phyloP scores from a whole-genome alignment of 2,329 filamentous ascomycete genomes.

The Cladosporium sp. region DNA sequence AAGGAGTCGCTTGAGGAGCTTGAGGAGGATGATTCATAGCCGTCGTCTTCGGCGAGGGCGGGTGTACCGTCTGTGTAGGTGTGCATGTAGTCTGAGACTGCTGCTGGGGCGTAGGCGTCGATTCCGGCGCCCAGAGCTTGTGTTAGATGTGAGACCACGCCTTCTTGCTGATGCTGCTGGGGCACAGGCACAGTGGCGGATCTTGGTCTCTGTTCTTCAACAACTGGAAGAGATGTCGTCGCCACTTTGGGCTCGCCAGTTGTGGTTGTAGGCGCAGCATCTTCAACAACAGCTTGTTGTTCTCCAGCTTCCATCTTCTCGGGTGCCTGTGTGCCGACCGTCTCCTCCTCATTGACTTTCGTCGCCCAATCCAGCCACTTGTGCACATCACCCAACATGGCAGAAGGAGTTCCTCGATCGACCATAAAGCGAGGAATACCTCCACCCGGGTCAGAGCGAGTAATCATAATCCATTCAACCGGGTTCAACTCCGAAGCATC shows the following conservation, averaged over 20 bases:
- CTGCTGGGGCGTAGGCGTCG: constrained; percentile 37
- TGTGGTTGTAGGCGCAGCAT: background rate
- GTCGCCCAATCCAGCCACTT: constrained; percentile 80
- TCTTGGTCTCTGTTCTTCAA: background rate
- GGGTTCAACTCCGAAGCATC: constrained; percentile 59
- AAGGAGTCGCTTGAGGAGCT: constrained; percentile 38
- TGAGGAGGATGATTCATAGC: constrained; percentile 26
- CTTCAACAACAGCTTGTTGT: background rate
- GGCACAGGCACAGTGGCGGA: constrained; percentile 18
- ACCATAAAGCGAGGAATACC: constrained; percentile 88
- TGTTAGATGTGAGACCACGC: constrained; percentile 34
- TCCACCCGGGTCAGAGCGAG: constrained; percentile 82
- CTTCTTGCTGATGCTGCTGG: constrained; percentile 25
- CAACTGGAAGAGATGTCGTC: background rate
- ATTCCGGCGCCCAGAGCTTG: constrained; percentile 34
- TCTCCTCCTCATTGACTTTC: constrained; percentile 8
- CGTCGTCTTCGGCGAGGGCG: constrained; percentile 14
- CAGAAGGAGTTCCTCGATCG: constrained; percentile 80
- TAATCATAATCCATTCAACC: constrained; percentile 92
- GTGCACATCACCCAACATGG: constrained; percentile 74
- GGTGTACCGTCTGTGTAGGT: constrained; percentile 6
- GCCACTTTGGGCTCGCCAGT: background rate
- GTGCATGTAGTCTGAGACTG: constrained; percentile 32
- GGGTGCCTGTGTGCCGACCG: constrained; percentile 1
- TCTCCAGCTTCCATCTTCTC: background rate